A percentile compares a stretch with the other conserved stretches of the same genome.
Conservation (phyloP, 441 rosid species). For the Pelargonium myrrhifolium region DNA sequence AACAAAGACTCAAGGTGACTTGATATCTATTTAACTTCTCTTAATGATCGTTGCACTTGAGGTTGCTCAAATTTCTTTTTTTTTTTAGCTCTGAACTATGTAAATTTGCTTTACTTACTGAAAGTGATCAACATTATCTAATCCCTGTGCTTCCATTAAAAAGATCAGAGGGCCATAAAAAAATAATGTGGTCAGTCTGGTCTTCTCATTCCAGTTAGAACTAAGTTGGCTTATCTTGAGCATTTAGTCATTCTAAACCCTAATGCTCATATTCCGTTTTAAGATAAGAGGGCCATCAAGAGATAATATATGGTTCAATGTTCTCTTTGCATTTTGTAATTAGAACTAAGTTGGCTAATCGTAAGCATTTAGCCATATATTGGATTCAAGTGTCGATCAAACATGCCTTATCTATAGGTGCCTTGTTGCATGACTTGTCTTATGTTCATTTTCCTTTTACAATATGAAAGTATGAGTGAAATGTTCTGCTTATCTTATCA, state of each 20-base stretch:
- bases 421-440: constrained; percentile 1
- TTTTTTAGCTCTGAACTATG: not conserved
- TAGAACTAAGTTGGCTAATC: not conserved
- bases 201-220: no score
- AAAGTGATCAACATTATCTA: no score
- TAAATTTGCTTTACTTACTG: not conserved
- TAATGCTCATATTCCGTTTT: no score
- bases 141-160: no score
- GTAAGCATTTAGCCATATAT: not conserved
- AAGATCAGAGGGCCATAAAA: not conserved
- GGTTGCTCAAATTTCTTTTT: not conserved
- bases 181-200: not conserved
- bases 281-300: no score
- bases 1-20: constrained; percentile 83
- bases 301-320: not conserved
- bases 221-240: no score
- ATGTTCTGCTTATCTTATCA: not conserved
- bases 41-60: not conserved
- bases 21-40: not conserved
- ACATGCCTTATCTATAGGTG: not conserved
- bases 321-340: not conserved
- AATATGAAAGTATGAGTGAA: not conserved
- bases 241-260: no score
- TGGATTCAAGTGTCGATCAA: not conserved
- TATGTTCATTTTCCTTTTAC: not conserved